Conservation (phyloP, 2,329 filamentous ascomycete species). For the Cytospora chrysosperma region DNA sequence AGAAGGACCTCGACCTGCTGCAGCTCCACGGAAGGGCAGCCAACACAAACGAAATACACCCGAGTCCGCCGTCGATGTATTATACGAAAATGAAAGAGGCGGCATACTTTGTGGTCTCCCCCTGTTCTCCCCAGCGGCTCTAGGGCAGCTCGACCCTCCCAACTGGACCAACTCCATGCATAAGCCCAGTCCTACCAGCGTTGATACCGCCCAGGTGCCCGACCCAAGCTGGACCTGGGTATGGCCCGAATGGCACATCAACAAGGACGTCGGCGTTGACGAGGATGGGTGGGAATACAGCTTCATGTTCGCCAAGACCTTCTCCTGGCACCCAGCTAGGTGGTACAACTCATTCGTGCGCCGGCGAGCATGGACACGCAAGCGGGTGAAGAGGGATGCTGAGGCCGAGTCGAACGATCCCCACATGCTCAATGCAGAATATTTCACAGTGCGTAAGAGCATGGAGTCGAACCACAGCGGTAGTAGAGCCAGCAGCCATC, state of each 20-base stretch:
- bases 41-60: conserved; percentile 29
- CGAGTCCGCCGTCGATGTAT: conserved; percentile 70
- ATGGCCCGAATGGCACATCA: conserved; percentile 64
- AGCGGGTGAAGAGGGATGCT: conserved; percentile 64
- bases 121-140: conserved; percentile 82
- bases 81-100: conserved; percentile 95
- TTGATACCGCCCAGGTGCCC: conserved; percentile 85
- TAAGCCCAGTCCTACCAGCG: conserved; percentile 62
- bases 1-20: background rate
- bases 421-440: conserved; percentile 71
- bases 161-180: conserved; percentile 77
- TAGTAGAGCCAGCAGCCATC: conserved; percentile 37
- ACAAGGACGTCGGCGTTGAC: conserved; percentile 77
- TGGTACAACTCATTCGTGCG: conserved; percentile 98
- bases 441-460: conserved; percentile 72
- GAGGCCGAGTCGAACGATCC: conserved; percentile 49
- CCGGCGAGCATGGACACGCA: conserved; percentile 81
- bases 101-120: conserved; percentile 85
- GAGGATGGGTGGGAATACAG: conserved; percentile 96
- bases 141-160: conserved; percentile 81
- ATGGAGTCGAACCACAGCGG: conserved; percentile 42
- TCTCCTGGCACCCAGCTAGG: conserved; percentile 83
- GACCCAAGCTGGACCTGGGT: conserved; percentile 95
- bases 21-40: background rate
- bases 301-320: conserved; percentile 73